Conservation (phyloP, 805 yeast species). For the Saturnispora quitensis region DNA sequence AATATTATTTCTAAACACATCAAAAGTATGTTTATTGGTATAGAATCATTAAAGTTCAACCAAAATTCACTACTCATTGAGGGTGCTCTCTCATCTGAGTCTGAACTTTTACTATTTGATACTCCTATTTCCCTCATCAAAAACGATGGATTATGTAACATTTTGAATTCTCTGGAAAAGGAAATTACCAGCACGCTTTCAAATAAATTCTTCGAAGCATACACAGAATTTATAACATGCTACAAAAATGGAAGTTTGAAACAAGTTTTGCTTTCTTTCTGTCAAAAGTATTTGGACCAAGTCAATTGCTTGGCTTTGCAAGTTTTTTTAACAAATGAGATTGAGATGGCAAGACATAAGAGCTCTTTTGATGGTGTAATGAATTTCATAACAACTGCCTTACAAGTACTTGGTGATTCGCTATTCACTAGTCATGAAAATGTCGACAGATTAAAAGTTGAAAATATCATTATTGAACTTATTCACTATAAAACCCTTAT, state of each 20-base stretch:
- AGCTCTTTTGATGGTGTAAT: background rate
- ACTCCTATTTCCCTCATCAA: conserved; percentile 36
- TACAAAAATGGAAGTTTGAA: conserved; percentile 9
- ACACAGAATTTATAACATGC: conserved; percentile 16
- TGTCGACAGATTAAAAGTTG: conserved; percentile 37
- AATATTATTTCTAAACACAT: conserved; percentile 46
- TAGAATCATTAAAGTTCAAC: conserved; percentile 32
- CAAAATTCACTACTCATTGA: conserved; percentile 21
- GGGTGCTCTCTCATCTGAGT: conserved; percentile 54
- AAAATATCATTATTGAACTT: conserved; percentile 56
- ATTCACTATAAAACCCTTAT: conserved; percentile 46
- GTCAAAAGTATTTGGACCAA: conserved; percentile 45
- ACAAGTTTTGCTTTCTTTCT: conserved; percentile 25
- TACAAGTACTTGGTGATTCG: background rate
- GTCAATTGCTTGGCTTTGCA: conserved; percentile 46
- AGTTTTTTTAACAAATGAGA: conserved; percentile 40
- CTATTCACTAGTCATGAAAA: conserved; percentile 17
- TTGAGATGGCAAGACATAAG: conserved; percentile 23
- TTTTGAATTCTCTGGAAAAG: conserved; percentile 53
- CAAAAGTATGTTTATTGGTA: conserved; percentile 63
- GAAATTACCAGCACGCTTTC: conserved; percentile 44
- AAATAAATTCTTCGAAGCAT: conserved; percentile 24
- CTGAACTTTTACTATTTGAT: conserved; percentile 42
- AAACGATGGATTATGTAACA: conserved; percentile 41
- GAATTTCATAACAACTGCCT: background rate